Evolutionary conservation across 768 basidiomycete species (phyloP), one percentile per base, ranked within the genome.

Genomic region (Lanmaoa pseudosensibilis): DNA sequence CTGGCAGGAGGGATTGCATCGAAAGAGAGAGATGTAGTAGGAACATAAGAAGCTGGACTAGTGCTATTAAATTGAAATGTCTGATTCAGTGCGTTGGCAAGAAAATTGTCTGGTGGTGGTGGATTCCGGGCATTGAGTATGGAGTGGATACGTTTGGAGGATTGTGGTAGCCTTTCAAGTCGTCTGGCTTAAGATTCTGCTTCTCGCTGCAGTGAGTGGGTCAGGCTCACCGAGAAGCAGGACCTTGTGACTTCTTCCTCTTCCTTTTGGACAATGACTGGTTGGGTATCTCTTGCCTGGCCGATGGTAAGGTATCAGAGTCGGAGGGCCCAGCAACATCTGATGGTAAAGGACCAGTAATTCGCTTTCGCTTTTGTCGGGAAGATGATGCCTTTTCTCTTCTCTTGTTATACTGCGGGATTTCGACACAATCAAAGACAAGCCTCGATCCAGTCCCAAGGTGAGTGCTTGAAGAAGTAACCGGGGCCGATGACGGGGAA

Each of bases 141-240:
- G n/a, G 54, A 30, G 23, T 36, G 40, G 2, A 27, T 18, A 4
- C 41, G 53, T 50, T 61, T 53, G 44, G 38, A 37, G n/a, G 52
- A 41, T 40, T 27, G 46, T 38, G 54, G 19, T 38, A 21, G 56
- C 58, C 69, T 70, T 71, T 65, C 56, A 59, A 64, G 66, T 60
- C 41, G 58, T 38, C 23, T 58, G 55, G 54, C 58, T 44, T 69
- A 50, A 69, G 68, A 64, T 57, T 66, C 61, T 63, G 59, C 68
- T 70, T 66, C 68, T 57, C 50, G 59, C 38, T 36, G 54, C 66
- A 70, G 68, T 65, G 68, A 68, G 68, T 55, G 59, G 55, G 63
- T 54, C 54, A 52, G 56, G 61, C 69, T 70, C 65, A 70, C 69
- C 68, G 69, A 60, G 69, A 65, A 71, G 61, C 67, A 57, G 65